These are phyloP conservation scores for Xylariales sp. DNA, from an alignment of 2,329 filamentous ascomycete species.

Conservation along the genomic window DNA sequence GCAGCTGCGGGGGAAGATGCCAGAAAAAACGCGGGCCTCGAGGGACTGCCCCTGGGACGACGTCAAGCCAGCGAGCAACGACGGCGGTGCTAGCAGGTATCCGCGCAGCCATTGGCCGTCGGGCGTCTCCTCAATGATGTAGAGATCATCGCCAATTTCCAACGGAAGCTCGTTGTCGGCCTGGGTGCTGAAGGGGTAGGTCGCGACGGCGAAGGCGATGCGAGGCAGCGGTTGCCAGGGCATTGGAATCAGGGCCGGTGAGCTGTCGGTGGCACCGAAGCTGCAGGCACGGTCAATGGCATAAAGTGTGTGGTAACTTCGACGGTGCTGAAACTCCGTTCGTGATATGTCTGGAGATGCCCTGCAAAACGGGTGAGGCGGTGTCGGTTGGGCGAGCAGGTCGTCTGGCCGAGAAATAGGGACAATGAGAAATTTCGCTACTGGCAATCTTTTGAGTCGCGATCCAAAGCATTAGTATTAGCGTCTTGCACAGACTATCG, in stretches of 20 bases:
- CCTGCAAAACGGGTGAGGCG: too few relatives aligned
- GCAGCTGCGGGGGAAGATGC: constrained; percentile 91
- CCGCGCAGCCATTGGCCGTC: constrained; percentile 91
- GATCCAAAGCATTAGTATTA: too few relatives aligned
- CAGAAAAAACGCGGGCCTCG: constrained; percentile 95
- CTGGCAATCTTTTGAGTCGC: too few relatives aligned
- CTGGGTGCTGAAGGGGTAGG: constrained; percentile 85
- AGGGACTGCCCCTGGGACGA: constrained; percentile 88
- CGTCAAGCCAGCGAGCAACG: constrained; percentile 84
- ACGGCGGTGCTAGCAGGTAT: constrained; percentile 91
- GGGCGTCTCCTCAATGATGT: constrained; percentile 95
- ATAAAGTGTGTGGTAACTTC: too few relatives aligned
- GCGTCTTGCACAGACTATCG: too few relatives aligned
- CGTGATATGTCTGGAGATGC: too few relatives aligned
- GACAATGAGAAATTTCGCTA: too few relatives aligned
- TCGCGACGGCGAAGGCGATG: constrained; percentile 97
- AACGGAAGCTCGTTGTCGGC: constrained; percentile 88
- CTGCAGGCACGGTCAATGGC: constrained; percentile 25
- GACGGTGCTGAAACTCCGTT: too few relatives aligned
- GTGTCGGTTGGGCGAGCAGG: too few relatives aligned
- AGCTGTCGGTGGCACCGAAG: constrained; percentile 21
- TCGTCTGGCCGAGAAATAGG: too few relatives aligned
- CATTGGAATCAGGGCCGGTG: constrained; percentile 49
- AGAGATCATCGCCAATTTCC: constrained; percentile 96
- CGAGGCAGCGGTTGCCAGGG: constrained; percentile 95